Conservation (phyloP, 2,329 filamentous ascomycete genomes). For the Colletotrichum sansevieriae region DNA sequence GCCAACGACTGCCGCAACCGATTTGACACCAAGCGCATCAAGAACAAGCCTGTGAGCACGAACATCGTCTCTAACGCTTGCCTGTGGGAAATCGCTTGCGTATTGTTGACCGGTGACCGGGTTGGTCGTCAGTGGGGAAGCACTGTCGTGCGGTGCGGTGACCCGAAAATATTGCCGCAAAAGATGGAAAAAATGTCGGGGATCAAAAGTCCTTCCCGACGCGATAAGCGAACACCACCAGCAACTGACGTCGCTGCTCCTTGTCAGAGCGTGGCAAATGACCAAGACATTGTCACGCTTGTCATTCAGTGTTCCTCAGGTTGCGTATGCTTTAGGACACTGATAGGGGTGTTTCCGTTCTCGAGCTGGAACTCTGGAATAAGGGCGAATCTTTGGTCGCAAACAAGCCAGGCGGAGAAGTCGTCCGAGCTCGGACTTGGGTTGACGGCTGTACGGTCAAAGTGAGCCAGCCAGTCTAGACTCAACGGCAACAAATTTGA, state of each 20-base stretch:
- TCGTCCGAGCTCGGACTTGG: constrained; percentile 75
- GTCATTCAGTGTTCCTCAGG: constrained; percentile 70
- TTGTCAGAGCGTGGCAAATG: constrained; percentile 81
- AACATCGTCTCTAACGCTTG: constrained; percentile 77
- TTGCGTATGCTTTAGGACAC: constrained; percentile 62
- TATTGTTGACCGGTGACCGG: constrained; percentile 42
- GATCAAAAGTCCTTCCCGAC: constrained; percentile 83
- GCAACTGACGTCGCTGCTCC: constrained; percentile 85
- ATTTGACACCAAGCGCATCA: constrained; percentile 65
- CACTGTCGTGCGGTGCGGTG: constrained; percentile 87
- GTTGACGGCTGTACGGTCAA: constrained; percentile 7
- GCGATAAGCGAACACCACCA: constrained; percentile 90
- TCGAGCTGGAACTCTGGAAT: constrained; percentile 92
- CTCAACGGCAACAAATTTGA: background rate
- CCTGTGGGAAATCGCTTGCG: constrained; percentile 71
- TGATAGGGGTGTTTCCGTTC: constrained; percentile 87
- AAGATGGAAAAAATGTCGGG: constrained; percentile 86
- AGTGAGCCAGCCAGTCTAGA: background rate
- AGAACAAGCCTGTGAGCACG: constrained; percentile 66
- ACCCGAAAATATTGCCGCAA: constrained; percentile 87
- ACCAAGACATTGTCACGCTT: constrained; percentile 76
- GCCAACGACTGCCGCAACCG: constrained; percentile 67
- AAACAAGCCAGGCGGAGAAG: constrained; percentile 86
- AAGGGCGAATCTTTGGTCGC: constrained; percentile 87
- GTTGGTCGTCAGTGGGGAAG: constrained; percentile 67